Evolutionary conservation across 768 basidiomycete species (phyloP), one percentile per base, ranked within the genome.

Genomic region (Scleroderma bovista): DNA sequence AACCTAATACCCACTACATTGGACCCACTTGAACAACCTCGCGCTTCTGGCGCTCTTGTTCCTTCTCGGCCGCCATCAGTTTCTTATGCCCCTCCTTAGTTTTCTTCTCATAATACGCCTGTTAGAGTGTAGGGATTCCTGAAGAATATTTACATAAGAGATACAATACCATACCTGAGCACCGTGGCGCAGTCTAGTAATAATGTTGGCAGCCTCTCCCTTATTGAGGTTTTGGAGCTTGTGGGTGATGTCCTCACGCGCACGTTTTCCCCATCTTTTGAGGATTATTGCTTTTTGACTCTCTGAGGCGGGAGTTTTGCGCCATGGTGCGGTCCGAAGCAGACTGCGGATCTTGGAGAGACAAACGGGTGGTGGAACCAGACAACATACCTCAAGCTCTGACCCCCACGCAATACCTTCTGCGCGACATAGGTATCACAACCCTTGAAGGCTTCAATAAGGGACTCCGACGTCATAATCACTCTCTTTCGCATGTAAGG

Each of bases 141-240:
- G 9, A 49, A 12, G 15, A 34, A 39, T 8, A 20, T 36, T 13
- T 40, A n/a, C n/a, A n/a, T n/a, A 37, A 34, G 32, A 24, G 37
- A 47, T 43, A 46, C 41, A 3, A 31, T 38, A 29, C 50, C 65
- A 29, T 60, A 86, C 88, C 72, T 78, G 72, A 31, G 86, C 86
- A 22, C 89, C 90, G 58, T 92, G 84, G 61, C 80, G 85, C 49
- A 88, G 52, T 9, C 89, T 81, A 20, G 81, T 81, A 52, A 93
- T 86, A 40, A 92, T 81, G 55, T 83, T 82, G 0, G 84, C 85
- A 24, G 89, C 88, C 54, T 87, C 76, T 2, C 91, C 91, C 63
- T 88, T 91, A 1, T 80, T 90, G 57, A 93, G 59, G 0, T 51
- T 66, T 40, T 58, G 63, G 5, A 81, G 61, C 29, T 59, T 48